Base-by-base conservation (phyloP, 495 filamentous ascomycete genomes). In the Tuber umbilicatum region DNA sequence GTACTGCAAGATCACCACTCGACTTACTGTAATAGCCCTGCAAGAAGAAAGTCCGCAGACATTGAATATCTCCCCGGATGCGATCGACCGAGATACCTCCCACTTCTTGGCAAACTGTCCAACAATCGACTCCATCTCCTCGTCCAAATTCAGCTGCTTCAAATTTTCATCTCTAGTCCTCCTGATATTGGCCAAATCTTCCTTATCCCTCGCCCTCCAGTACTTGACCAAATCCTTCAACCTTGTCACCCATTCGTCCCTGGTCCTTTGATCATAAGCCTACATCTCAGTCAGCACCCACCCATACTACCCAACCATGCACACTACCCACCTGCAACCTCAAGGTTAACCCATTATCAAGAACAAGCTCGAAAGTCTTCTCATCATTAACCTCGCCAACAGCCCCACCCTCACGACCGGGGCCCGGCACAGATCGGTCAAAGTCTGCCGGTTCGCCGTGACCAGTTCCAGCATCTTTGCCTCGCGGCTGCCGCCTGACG, bases 21-120 rank as follows among this genome's bases (percentile, higher is more conserved):
- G 31, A 75, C 81, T 60, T 84, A 88, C 87, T 75, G 88, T 87
- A 73, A 93, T 90, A 27, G 89, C 84, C 55, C 91, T 88, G 76
- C 91, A 93, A 43, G 86, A 87, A 19, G 88, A 85, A 27, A 92
- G 85, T 16, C 87, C 85, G 81, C 91, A 93, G 82, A 92, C 87
- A 78, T 93, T 90, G 83, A 91, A 91, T 31, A 93, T 80, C 60
- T 88, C 84, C 19, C 90, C 87, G 5, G 88, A 91, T 35, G 91
- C 90, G 73, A 87, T 86, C 2, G 90, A 87, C 74, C 89, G 85
- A 39, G 86, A 88, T 40, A 93, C 90, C 80, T 93, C 91, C 91
- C 91, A 93, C 75, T 92, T 92, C 68, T 85, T 83, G 0, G 89
- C 90, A 78, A 89, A 91, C 77, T 91, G 90, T 17, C 91, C 91